Evolutionary conservation across 805 yeast species (phyloP).

Genomic region (Komagataella populi): DNA sequence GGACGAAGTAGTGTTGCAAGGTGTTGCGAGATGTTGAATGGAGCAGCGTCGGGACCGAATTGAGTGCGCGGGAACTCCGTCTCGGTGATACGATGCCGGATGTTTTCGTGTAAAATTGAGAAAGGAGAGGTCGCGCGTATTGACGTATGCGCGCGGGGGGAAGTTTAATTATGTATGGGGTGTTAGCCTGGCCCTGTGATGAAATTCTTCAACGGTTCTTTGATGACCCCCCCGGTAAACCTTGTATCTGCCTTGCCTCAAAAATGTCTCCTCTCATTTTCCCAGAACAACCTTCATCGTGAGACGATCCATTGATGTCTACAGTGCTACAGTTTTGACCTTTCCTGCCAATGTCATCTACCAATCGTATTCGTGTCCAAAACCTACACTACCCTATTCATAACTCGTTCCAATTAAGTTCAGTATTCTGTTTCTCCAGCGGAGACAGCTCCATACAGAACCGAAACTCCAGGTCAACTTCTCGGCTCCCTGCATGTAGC

Average conservation of each 20-base stretch:
- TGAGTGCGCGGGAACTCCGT: not conserved
- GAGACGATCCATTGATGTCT: not conserved
- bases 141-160: not conserved
- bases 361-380: not conserved
- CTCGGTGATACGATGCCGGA: not conserved
- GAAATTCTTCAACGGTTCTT: not conserved
- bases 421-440: slow-evolving; percentile 40
- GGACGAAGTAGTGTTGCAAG: not conserved
- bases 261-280: not conserved
- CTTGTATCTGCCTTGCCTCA: not conserved
- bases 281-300: not conserved
- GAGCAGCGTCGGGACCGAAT: not conserved
- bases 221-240: not conserved
- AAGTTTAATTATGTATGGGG: not conserved
- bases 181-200: not conserved
- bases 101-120: not conserved
- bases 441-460: slow-evolving; percentile 54
- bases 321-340: not conserved
- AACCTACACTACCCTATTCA: not conserved
- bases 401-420: not conserved
- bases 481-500: slow-evolving; percentile 79
- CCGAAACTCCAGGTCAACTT: slow-evolving; percentile 88
- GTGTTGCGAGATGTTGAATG: not conserved
- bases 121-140: not conserved
- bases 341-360: not conserved